Evolutionary conservation across 2,329 filamentous ascomycete species (phyloP).

Genomic region (Onygenales sp.): DNA sequence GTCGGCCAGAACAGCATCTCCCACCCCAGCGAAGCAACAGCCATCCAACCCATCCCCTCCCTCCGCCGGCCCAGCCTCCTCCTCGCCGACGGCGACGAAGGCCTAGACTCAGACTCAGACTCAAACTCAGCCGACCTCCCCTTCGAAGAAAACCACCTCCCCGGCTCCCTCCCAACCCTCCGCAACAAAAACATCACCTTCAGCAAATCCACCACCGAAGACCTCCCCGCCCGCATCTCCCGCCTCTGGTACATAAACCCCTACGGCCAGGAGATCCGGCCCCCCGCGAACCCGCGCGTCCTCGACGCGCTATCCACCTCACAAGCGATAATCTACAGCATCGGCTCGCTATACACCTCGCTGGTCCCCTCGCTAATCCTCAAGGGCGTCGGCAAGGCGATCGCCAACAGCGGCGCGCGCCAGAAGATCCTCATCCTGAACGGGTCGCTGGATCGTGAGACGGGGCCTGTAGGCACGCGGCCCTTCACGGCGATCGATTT

Average conservation of each 20-base stretch:
- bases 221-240: conserved; percentile 67
- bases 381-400: conserved; percentile 60
- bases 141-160: conserved; percentile 36
- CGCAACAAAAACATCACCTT: conserved; percentile 75
- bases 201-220: conserved; percentile 69
- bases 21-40: conserved; percentile 63
- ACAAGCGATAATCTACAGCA: conserved; percentile 73
- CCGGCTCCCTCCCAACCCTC: conserved; percentile 65
- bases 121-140: conserved; percentile 25
- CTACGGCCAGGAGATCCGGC: conserved; percentile 90
- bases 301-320: conserved; percentile 56
- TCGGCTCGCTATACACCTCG: conserved; percentile 88
- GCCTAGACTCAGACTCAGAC: conserved; percentile 2
- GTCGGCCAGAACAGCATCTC: conserved; percentile 89
- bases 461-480: conserved; percentile 51
- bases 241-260: conserved; percentile 97
- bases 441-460: conserved; percentile 75
- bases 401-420: conserved; percentile 42
- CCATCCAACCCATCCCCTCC: conserved; percentile 25
- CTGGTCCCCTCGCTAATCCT: conserved; percentile 76
- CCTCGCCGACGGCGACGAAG: conserved; percentile 20
- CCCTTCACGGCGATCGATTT: conserved; percentile 73
- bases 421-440: conserved; percentile 81
- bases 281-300: conserved; percentile 72
- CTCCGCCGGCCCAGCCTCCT: conserved; percentile 26